These are phyloP conservation scores for Apophysomyces ossiformis DNA, from an alignment of 371 early-diverging fungal genomes.

Conservation along the genomic window DNA sequence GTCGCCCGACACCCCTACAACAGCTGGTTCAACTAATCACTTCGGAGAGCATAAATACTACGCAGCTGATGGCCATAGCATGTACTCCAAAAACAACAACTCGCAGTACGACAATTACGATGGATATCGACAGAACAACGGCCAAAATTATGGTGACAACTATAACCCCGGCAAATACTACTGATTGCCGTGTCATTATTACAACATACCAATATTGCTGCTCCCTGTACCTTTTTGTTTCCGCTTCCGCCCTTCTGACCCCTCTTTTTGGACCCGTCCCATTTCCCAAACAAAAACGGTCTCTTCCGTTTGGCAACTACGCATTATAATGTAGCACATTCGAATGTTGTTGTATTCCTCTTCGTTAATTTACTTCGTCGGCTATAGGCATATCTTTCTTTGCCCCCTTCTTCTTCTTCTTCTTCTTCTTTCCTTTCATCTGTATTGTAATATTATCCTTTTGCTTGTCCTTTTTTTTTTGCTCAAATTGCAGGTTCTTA, in stretches of 20 bases:
- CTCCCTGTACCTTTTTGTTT: conserved; percentile 3
- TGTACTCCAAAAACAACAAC: conserved; percentile 9
- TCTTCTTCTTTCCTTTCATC: not conserved
- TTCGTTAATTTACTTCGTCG: conserved; percentile 12
- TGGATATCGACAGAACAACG: conserved; percentile 16
- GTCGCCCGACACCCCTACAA: conserved; percentile 45
- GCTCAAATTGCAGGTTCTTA: not conserved
- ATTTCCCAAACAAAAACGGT: not conserved
- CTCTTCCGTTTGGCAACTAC: not conserved
- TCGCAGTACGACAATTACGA: conserved; percentile 13
- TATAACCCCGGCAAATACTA: conserved; percentile 5
- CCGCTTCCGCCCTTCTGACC: not conserved
- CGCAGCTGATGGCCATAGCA: conserved; percentile 14
- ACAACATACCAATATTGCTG: conserved; percentile 1
- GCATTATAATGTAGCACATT: conserved; percentile 8
- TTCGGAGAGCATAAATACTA: conserved; percentile 14
- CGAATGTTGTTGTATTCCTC: conserved; percentile 5
- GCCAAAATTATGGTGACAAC: not conserved
- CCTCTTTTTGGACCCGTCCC: not conserved
- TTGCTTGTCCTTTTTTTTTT: conserved; percentile 4
- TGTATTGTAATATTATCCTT: conserved; percentile 11
- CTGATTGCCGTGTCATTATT: not conserved
- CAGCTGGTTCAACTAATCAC: conserved; percentile 29
- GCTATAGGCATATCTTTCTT: not conserved
- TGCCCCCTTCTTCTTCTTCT: not conserved